phyloP scores from a whole-genome alignment of 1,284 basidiomycete species.

The Ustilago tritici region DNA sequence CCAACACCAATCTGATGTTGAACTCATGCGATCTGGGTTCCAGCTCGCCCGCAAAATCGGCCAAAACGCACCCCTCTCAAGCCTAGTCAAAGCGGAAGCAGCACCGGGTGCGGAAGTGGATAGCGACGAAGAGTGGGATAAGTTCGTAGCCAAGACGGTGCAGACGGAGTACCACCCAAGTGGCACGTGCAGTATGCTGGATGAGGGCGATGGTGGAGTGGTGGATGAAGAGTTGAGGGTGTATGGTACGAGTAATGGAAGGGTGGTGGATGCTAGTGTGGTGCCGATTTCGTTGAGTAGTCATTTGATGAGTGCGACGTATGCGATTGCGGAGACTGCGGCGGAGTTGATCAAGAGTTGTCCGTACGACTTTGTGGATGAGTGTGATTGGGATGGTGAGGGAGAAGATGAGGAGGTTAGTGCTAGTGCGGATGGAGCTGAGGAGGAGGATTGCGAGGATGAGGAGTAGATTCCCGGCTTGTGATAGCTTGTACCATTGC shows the following conservation, averaged over 20 bases:
- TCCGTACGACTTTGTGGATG: conserved; percentile 33
- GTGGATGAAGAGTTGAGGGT: conserved; percentile 77
- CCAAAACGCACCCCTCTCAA: conserved; percentile 36
- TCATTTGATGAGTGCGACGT: conserved; percentile 73
- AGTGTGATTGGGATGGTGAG: conserved; percentile 41
- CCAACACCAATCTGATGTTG: conserved; percentile 46
- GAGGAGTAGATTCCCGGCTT: conserved; percentile 7
- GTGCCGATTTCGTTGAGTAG: conserved; percentile 69
- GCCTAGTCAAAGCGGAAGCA: conserved; percentile 28
- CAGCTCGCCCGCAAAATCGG: conserved; percentile 57
- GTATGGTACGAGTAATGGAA: conserved; percentile 77
- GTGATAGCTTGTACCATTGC: too few relatives aligned
- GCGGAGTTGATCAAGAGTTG: conserved; percentile 59
- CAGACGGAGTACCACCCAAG: conserved; percentile 71
- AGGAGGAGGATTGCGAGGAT: conserved; percentile 25
- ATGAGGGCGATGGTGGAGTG: conserved; percentile 76
- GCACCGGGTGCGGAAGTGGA: conserved; percentile 39
- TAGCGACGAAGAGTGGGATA: conserved; percentile 49
- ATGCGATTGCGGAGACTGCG: conserved; percentile 70
- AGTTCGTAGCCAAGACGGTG: conserved; percentile 41
- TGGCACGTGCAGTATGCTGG: conserved; percentile 77
- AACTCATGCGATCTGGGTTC: conserved; percentile 55
- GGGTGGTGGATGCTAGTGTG: conserved; percentile 71
- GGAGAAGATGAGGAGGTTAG: conserved; percentile 3
- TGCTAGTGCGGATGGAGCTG: neutral